These are phyloP conservation scores for Aspergillus sp. DNA, from an alignment of 2,329 filamentous ascomycete genomes.

Conservation along the genomic window DNA sequence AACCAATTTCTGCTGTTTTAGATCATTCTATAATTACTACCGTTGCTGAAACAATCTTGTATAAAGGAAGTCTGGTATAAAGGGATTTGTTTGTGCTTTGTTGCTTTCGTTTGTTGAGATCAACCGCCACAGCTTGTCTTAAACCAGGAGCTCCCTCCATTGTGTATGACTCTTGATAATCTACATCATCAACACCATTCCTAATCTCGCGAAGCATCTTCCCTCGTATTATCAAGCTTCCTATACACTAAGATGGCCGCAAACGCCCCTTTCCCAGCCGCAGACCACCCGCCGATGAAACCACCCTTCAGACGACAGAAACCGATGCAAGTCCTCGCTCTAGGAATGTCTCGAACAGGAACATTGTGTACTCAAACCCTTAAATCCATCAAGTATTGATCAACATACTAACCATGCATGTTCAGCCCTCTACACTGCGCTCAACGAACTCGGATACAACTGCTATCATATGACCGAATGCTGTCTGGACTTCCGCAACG, in stretches of 20 bases:
- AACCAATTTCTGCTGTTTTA: too few species aligned
- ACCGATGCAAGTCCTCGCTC: conserved; percentile 1
- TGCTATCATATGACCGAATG: conserved; percentile 3
- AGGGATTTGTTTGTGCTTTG: too few species aligned
- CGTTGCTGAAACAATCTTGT: too few species aligned
- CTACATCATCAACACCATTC: too few species aligned
- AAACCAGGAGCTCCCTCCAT: too few species aligned
- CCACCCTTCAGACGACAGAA: background rate
- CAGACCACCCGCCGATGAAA: background rate
- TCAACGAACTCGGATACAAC: background rate
- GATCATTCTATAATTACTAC: too few species aligned
- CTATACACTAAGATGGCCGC: background rate
- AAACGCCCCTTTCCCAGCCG: background rate
- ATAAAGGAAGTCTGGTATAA: too few species aligned
- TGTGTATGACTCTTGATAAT: too few species aligned
- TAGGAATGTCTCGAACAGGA: conserved; percentile 7
- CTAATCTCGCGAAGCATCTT: background rate
- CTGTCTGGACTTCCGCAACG: background rate
- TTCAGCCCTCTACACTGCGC: background rate
- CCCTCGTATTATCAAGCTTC: background rate
- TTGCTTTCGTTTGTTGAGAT: too few species aligned
- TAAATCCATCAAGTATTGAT: background rate
- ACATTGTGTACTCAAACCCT: background rate
- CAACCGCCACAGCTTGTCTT: too few species aligned
- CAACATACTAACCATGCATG: background rate